These are phyloP conservation scores for Penicillium ucsense DNA, from an alignment of 495 filamentous ascomycete species.

Conservation along the genomic window DNA sequence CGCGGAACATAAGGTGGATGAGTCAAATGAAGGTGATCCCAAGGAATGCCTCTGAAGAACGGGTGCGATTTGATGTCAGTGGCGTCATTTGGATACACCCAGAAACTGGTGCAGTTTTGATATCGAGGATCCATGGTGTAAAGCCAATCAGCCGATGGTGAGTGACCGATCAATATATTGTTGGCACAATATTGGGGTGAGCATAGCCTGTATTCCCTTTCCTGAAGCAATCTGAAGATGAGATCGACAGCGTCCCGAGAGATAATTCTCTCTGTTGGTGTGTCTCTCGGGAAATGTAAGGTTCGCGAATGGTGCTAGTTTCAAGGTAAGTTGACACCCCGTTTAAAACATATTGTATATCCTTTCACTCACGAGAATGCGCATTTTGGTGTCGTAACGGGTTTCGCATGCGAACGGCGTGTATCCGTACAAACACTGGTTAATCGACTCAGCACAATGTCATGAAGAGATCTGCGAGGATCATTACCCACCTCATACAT, in stretches of 20 bases:
- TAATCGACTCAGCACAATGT: not conserved
- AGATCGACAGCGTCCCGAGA: conserved; percentile 61
- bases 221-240: conserved; percentile 64
- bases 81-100: conserved; percentile 73
- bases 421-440: conserved; percentile 73
- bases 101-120: conserved; percentile 35
- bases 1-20: conserved; percentile 69
- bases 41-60: conserved; percentile 59
- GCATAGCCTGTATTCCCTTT: conserved; percentile 66
- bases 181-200: conserved; percentile 59
- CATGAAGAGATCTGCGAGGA: not conserved
- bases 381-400: conserved; percentile 67
- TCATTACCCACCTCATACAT: conserved; percentile 58
- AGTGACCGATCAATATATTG: conserved; percentile 36
- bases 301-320: conserved; percentile 40
- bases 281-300: conserved; percentile 54
- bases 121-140: conserved; percentile 24
- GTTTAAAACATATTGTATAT: not conserved
- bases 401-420: conserved; percentile 83
- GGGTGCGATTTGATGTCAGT: conserved; percentile 67
- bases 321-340: not conserved
- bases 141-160: conserved; percentile 23
- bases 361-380: conserved; percentile 55
- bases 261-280: conserved; percentile 37
- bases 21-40: conserved; percentile 57